These are phyloP conservation scores for Suhomyces prunicola DNA, from an alignment of 805 yeast species.

Conservation along the genomic window DNA sequence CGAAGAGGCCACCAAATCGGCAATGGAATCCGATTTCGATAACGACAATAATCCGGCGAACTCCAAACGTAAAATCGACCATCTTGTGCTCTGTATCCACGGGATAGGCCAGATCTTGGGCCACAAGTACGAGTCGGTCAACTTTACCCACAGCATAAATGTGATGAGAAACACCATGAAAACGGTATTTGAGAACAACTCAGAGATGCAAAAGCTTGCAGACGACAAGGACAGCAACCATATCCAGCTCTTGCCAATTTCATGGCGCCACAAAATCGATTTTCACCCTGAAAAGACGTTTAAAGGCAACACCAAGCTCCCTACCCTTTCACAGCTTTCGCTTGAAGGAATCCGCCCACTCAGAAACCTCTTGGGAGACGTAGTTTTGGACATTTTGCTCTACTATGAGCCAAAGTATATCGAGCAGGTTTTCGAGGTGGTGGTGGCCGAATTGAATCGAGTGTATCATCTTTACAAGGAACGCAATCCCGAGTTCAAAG, in stretches of 20 bases:
- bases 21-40: conserved; percentile 51
- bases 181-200: conserved; percentile 40
- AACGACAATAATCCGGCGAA: conserved; percentile 15
- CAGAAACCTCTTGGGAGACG: conserved; percentile 80
- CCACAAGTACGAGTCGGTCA: conserved; percentile 70
- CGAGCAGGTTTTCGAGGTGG: conserved; percentile 58
- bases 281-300: conserved; percentile 50
- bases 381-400: conserved; percentile 76
- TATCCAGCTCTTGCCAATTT: conserved; percentile 82
- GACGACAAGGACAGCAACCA: conserved; percentile 35
- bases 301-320: conserved; percentile 41
- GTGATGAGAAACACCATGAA: conserved; percentile 58
- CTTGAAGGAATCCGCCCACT: conserved; percentile 75
- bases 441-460: conserved; percentile 59
- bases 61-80: conserved; percentile 46
- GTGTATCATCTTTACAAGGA: conserved; percentile 57
- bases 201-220: conserved; percentile 33
- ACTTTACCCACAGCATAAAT: conserved; percentile 83
- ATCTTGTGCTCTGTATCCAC: conserved; percentile 82
- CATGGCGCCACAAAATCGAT: conserved; percentile 83
- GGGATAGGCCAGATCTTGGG: conserved; percentile 94
- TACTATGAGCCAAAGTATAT: conserved; percentile 69
- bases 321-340: conserved; percentile 68
- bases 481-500: conserved; percentile 70
- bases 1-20: conserved; percentile 35